Conservation (phyloP, 2,329 filamentous ascomycete species). For the Zasmidium cellare region DNA sequence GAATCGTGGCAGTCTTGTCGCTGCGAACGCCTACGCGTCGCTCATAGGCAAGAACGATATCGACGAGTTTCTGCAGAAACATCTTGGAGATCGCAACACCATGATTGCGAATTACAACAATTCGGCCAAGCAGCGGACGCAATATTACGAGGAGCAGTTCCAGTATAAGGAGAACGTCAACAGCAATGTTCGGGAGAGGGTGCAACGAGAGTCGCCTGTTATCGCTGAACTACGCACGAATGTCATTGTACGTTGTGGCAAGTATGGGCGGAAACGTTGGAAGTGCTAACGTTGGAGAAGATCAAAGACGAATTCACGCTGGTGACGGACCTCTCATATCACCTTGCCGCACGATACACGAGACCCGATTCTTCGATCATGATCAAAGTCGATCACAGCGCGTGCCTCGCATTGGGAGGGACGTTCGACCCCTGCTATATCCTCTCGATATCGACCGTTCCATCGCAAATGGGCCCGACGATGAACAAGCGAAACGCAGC, state of each 20-base stretch:
- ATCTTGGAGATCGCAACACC: slow-evolving; percentile 19
- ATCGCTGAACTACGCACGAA: slow-evolving; percentile 51
- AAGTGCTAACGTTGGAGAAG: slow-evolving; percentile 42
- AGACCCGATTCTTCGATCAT: slow-evolving; percentile 72
- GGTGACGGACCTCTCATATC: slow-evolving; percentile 70
- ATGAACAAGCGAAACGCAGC: slow-evolving; percentile 79
- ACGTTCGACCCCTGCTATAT: slow-evolving; percentile 78
- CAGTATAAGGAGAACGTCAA: slow-evolving; percentile 32
- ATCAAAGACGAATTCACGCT: slow-evolving; percentile 74
- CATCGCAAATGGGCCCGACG: slow-evolving; percentile 66
- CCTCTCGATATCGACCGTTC: slow-evolving; percentile 70
- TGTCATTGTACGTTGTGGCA: slow-evolving; percentile 47
- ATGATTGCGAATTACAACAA: slow-evolving; percentile 24
- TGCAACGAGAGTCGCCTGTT: slow-evolving; percentile 48
- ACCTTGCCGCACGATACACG: slow-evolving; percentile 73
- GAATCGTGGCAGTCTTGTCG: slow-evolving; percentile 16
- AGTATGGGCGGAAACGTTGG: neutral
- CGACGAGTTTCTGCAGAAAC: slow-evolving; percentile 21
- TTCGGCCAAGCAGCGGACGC: slow-evolving; percentile 35
- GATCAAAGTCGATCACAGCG: slow-evolving; percentile 73
- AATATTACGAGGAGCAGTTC: slow-evolving; percentile 37
- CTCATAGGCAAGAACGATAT: slow-evolving; percentile 11
- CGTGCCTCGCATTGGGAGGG: slow-evolving; percentile 72
- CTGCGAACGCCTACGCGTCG: slow-evolving; percentile 12
- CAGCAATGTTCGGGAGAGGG: slow-evolving; percentile 38